Conservation (phyloP, 2,329 filamentous ascomycete genomes). For the Aureobasidium musti region DNA sequence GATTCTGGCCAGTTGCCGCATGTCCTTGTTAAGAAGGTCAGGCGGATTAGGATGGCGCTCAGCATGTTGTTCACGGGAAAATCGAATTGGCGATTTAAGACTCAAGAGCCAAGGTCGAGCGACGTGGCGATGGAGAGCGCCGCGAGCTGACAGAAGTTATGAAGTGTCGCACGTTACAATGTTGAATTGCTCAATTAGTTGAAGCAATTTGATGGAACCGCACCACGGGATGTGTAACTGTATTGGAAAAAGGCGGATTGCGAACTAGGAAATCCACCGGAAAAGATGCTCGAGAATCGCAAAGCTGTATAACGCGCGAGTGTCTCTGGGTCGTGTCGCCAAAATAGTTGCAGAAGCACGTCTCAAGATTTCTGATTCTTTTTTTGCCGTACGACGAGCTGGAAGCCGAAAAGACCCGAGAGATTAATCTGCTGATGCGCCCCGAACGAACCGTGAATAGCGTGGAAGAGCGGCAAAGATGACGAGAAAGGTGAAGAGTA, state of each 20-base stretch:
- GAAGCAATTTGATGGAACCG: conserved; percentile 28
- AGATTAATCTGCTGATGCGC: conserved; percentile 28
- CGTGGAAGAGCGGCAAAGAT: conserved; percentile 30
- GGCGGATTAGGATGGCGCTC: background rate
- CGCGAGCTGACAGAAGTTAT: conserved; percentile 17
- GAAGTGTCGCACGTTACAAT: conserved; percentile 29
- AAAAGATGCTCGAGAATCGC: conserved; percentile 28
- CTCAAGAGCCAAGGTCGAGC: conserved; percentile 12
- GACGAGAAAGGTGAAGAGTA: conserved; percentile 30
- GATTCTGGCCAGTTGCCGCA: background rate
- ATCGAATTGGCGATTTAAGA: conserved; percentile 21
- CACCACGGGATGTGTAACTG: conserved; percentile 29
- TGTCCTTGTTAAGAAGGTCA: conserved; percentile 10
- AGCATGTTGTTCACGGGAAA: conserved; percentile 17
- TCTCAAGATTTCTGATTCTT: conserved; percentile 28
- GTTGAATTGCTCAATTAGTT: conserved; percentile 30
- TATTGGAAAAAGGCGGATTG: conserved; percentile 27
- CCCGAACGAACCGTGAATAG: conserved; percentile 26
- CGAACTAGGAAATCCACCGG: conserved; percentile 30
- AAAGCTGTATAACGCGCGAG: conserved; percentile 26
- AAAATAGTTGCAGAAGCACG: conserved; percentile 28
- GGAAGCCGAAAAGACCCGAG: conserved; percentile 28
- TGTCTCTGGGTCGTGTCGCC: conserved; percentile 23
- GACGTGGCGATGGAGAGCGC: conserved; percentile 22
- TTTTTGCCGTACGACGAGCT: conserved; percentile 23